Conservation (phyloP, 2,329 filamentous ascomycete genomes). For the Colletotrichum sp. region DNA sequence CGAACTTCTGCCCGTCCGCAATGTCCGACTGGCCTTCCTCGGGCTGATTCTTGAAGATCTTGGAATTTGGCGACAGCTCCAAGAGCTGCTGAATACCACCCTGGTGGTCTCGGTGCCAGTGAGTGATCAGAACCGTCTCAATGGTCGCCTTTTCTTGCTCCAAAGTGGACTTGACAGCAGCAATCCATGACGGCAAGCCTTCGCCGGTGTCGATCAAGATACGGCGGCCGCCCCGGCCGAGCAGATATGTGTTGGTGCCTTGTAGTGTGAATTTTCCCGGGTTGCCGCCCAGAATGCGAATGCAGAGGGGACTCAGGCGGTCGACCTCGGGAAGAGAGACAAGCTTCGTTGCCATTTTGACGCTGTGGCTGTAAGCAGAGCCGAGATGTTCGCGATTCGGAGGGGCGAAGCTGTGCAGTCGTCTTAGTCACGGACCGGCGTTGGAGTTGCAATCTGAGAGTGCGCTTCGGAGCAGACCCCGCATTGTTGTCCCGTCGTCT, state of each 20-base stretch:
- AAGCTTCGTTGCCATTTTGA: slow-evolving; percentile 65
- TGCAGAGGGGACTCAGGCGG: slow-evolving; percentile 76
- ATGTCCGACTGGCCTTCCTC: slow-evolving; percentile 53
- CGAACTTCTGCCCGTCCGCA: slow-evolving; percentile 58
- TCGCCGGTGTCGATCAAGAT: slow-evolving; percentile 92
- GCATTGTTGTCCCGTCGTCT: slow-evolving; percentile 7
- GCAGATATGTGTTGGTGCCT: slow-evolving; percentile 93
- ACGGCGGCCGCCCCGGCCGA: slow-evolving; percentile 76
- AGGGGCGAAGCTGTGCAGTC: not conserved
- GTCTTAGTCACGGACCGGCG: slow-evolving; percentile 1
- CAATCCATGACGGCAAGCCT: slow-evolving; percentile 76
- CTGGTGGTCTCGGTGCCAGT: slow-evolving; percentile 91
- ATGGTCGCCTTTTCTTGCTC: slow-evolving; percentile 72
- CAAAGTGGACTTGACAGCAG: slow-evolving; percentile 68
- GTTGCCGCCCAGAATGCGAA: slow-evolving; percentile 89
- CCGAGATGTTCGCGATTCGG: not conserved
- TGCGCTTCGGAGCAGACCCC: not conserved
- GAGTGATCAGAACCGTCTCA: slow-evolving; percentile 77
- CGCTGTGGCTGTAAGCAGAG: not conserved
- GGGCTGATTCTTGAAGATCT: slow-evolving; percentile 72
- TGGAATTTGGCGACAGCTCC: slow-evolving; percentile 64
- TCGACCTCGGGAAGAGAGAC: slow-evolving; percentile 75
- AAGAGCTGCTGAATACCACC: slow-evolving; percentile 76
- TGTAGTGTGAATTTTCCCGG: slow-evolving; percentile 80
- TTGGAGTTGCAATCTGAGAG: not conserved